Percentiles rank a stretch among this genome's conserved stretches.
phyloP scores from a whole-genome alignment of 2,329 filamentous ascomycete species.

The Sclerotinia sclerotiorum region DNA sequence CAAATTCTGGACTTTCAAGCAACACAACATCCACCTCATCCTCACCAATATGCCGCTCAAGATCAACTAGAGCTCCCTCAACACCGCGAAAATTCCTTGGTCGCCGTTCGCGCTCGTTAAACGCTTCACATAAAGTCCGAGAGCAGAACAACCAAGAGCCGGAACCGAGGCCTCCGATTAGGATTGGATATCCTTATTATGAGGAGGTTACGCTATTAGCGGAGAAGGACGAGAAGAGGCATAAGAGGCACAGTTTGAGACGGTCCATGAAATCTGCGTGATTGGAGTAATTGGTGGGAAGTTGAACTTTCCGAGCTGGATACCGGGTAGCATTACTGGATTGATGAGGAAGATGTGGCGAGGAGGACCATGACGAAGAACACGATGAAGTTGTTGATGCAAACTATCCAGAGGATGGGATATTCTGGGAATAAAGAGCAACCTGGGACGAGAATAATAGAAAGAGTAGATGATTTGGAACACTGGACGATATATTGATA shows the following conservation, averaged over 20 bases:
- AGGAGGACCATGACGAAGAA: background rate
- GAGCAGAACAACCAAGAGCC: background rate
- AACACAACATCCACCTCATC: background rate
- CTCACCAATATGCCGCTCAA: constrained; percentile 2
- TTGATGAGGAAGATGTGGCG: background rate
- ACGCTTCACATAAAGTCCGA: background rate
- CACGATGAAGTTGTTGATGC: background rate
- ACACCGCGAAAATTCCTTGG: background rate
- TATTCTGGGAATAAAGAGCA: background rate
- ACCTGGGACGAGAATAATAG: background rate
- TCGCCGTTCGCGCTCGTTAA: constrained; percentile 1
- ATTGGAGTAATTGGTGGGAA: background rate
- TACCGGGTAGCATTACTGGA: too few relatives aligned
- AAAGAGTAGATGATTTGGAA: background rate
- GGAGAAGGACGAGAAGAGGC: constrained; percentile 4
- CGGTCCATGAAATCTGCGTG: background rate
- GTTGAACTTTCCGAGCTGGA: background rate
- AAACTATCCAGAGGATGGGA: background rate
- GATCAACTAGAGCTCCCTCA: background rate
- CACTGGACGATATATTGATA: constrained; percentile 19
- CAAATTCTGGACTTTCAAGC: constrained; percentile 4
- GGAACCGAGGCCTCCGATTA: constrained; percentile 16
- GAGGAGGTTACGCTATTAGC: constrained; percentile 21
- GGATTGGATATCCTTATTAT: constrained; percentile 25
- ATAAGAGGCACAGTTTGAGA: constrained; percentile 16